Conservation (phyloP, 75 land plant genomes). For the Adiantum capillusveneris region DNA sequence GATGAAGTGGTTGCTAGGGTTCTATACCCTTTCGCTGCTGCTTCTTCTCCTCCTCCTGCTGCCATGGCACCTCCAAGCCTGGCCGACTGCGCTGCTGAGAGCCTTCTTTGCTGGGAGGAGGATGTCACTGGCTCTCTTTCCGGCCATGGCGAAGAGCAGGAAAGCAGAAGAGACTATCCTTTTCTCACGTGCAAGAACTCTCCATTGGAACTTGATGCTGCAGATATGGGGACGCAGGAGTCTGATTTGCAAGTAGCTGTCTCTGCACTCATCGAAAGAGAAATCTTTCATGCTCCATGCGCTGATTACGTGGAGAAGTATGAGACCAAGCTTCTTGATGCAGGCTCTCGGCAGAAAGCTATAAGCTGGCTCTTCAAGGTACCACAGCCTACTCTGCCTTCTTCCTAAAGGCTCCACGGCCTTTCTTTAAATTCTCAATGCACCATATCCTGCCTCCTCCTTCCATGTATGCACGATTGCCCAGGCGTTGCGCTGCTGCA, state of each 20-base stretch:
- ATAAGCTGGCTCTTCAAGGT: conserved; percentile 60
- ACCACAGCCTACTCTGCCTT: not conserved
- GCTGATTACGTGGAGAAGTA: conserved; percentile 11
- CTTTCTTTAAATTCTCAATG: no score
- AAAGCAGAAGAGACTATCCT: no score
- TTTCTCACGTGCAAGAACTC: no score
- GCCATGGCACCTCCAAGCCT: no score
- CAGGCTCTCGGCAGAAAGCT: conserved; percentile 32
- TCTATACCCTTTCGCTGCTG: no score
- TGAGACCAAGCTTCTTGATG: conserved; percentile 19
- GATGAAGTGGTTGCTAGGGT: no score
- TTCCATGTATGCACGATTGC: no score
- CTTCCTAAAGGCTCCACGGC: not conserved
- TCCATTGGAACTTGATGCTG: not conserved
- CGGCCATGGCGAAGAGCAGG: conserved; percentile 9
- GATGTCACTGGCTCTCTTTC: conserved; percentile 23
- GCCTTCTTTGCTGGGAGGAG: no score
- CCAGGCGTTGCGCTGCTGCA: no score
- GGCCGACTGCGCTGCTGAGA: no score
- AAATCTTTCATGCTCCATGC: conserved; percentile 12
- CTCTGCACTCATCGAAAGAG: conserved; percentile 29
- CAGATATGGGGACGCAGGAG: conserved; percentile 16
- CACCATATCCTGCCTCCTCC: no score
- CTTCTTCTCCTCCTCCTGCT: no score
- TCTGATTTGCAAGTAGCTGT: conserved; percentile 41